Conservation (phyloP, 768 basidiomycete species). For the Psilocybe subaeruginosa region DNA sequence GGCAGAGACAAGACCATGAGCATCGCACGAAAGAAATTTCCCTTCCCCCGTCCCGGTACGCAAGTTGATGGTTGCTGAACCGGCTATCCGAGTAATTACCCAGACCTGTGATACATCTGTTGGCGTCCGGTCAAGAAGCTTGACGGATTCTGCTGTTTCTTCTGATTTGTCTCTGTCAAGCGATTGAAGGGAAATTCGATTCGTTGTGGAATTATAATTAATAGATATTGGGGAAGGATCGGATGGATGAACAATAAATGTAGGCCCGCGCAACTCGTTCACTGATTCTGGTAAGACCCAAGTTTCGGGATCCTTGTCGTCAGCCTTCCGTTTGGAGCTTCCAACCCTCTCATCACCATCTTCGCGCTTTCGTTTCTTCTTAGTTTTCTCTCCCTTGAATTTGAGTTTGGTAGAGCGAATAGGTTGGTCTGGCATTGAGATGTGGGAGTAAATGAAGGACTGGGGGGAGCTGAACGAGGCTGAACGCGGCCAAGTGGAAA, state of each 20-base stretch:
- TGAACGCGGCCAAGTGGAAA: conserved; percentile 19
- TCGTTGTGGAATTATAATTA: conserved; percentile 78
- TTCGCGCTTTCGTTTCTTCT: conserved; percentile 80
- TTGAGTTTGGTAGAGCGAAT: conserved; percentile 78
- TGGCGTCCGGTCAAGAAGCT: conserved; percentile 68
- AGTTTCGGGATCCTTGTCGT: conserved; percentile 69
- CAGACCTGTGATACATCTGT: conserved; percentile 88
- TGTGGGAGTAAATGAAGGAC: neutral
- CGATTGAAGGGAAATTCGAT: conserved; percentile 65
- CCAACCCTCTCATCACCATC: conserved; percentile 50
- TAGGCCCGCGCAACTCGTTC: conserved; percentile 83
- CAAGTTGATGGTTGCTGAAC: conserved; percentile 82
- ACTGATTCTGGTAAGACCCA: conserved; percentile 80
- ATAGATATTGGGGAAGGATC: conserved; percentile 77
- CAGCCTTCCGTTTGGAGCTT: conserved; percentile 52
- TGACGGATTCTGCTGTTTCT: conserved; percentile 43
- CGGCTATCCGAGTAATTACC: conserved; percentile 87
- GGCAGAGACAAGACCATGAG: conserved; percentile 81
- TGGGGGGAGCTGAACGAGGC: neutral
- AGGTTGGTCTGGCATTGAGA: conserved; percentile 31
- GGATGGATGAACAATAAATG: conserved; percentile 82
- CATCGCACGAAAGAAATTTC: conserved; percentile 89
- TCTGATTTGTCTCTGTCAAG: conserved; percentile 59
- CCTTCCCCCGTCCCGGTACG: conserved; percentile 87
- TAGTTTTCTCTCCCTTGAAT: conserved; percentile 87